Conservation (phyloP, 1,284 basidiomycete genomes). For the Ceratobasidium sp. region DNA sequence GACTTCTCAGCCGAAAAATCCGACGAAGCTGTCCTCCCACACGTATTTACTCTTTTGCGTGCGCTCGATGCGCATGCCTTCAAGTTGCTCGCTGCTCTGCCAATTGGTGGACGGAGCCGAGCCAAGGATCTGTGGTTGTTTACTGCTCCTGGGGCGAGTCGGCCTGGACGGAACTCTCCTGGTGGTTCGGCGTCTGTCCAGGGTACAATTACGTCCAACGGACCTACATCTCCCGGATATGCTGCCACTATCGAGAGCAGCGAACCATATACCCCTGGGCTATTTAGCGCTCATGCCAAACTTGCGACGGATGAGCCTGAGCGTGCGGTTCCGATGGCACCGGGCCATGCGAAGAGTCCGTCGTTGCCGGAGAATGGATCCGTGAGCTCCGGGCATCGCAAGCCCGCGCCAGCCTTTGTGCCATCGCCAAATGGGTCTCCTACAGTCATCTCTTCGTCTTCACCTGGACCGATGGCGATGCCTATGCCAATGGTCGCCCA, state of each 20-base stretch:
- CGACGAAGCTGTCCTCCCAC: constrained; percentile 62
- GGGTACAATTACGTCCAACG: background rate
- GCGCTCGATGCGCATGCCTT: constrained; percentile 78
- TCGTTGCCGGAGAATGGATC: constrained; percentile 4
- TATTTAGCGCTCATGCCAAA: constrained; percentile 14
- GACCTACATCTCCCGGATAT: background rate
- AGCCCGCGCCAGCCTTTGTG: constrained; percentile 8
- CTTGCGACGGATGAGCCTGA: constrained; percentile 35
- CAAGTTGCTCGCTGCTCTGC: constrained; percentile 66
- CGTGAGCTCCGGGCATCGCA: background rate
- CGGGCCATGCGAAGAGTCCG: constrained; percentile 9
- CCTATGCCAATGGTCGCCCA: constrained; percentile 5
- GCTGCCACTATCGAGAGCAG: constrained; percentile 23
- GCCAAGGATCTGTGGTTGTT: constrained; percentile 86
- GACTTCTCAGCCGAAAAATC: constrained; percentile 83
- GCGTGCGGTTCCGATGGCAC: background rate
- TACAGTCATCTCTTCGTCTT: background rate
- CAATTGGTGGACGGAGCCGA: constrained; percentile 68
- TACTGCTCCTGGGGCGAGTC: constrained; percentile 46
- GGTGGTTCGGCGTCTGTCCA: background rate
- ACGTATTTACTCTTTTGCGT: constrained; percentile 76
- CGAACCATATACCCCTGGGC: constrained; percentile 25
- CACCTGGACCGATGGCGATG: constrained; percentile 23
- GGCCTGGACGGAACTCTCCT: constrained; percentile 7
- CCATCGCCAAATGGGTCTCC: background rate